Conservation (phyloP, 2,329 filamentous ascomycete genomes). For the Monilinia fructigena region DNA sequence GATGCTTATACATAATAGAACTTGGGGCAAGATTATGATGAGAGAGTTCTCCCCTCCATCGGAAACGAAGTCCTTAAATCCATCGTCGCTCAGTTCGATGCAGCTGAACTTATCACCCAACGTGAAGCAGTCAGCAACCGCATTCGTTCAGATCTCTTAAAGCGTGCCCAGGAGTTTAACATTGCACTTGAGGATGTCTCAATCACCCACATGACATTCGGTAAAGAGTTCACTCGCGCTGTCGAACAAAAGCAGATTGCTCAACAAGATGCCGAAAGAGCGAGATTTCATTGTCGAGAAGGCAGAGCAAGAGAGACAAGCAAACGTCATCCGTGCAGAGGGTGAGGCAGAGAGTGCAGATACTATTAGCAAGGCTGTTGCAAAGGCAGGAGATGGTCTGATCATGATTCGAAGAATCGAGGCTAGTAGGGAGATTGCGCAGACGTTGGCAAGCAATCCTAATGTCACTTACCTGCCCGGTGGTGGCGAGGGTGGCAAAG, state of each 20-base stretch:
- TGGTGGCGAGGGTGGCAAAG: constrained; percentile 61
- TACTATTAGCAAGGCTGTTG: constrained; percentile 89
- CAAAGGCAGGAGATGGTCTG: constrained; percentile 88
- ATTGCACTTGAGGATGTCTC: constrained; percentile 98
- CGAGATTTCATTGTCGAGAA: constrained; percentile 98
- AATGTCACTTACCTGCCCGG: constrained; percentile 94
- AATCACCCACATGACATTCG: constrained; percentile 99
- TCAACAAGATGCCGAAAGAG: constrained; percentile 96
- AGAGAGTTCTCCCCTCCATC: constrained; percentile 96
- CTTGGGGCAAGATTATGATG: constrained; percentile 97
- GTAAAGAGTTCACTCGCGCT: constrained; percentile 96
- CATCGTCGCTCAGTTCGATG: constrained; percentile 98
- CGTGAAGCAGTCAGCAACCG: constrained; percentile 94
- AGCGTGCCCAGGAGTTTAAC: constrained; percentile 95
- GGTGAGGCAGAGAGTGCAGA: constrained; percentile 97
- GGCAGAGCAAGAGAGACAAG: constrained; percentile 97
- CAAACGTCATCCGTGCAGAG: constrained; percentile 96
- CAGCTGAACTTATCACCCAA: constrained; percentile 97
- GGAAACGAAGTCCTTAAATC: constrained; percentile 99
- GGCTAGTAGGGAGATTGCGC: constrained; percentile 91
- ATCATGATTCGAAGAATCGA: constrained; percentile 97
- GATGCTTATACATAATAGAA: constrained; percentile 55
- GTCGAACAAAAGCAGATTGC: constrained; percentile 99
- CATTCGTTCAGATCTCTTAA: constrained; percentile 88
- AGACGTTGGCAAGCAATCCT: constrained; percentile 83